phyloP scores from a whole-genome alignment of 169 alveolate species.

The Eimeria tenella region DNA sequence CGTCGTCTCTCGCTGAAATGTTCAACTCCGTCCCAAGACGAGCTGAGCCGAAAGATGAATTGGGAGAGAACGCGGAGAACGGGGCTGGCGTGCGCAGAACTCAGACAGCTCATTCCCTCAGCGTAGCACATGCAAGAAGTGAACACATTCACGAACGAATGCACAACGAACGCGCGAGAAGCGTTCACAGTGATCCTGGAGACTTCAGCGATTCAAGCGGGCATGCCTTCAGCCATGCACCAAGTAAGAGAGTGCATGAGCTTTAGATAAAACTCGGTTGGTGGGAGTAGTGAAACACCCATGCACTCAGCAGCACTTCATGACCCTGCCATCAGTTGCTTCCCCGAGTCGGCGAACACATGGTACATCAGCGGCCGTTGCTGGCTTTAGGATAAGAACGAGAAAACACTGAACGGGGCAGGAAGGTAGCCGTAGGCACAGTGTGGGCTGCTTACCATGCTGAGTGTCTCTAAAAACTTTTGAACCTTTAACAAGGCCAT shows the following conservation, averaged over 20 bases:
- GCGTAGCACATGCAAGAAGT: background rate
- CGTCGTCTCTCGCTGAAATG: constrained; percentile 32
- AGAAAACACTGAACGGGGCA: no score
- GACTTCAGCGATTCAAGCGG: background rate
- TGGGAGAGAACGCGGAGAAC: background rate
- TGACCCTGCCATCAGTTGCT: no score
- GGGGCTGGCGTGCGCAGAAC: background rate
- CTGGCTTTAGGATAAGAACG: no score
- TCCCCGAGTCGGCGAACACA: no score
- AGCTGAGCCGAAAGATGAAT: background rate
- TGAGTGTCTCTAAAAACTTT: no score
- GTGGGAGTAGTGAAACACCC: no score
- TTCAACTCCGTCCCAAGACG: constrained; percentile 8
- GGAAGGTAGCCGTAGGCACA: background rate
- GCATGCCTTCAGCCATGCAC: background rate
- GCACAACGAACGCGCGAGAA: background rate
- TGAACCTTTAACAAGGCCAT: no score
- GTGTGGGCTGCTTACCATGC: background rate
- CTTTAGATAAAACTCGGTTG: no score
- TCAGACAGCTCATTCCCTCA: constrained; percentile 9
- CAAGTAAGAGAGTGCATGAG: no score
- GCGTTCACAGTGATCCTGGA: constrained; percentile 33
- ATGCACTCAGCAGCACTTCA: no score
- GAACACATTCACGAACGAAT: background rate
- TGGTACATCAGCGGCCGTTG: no score